Evolutionary conservation across 345 rosid species (phyloP), one percentile per base, ranked within the genome.

Genomic region (Cochlearia excelsa): DNA sequence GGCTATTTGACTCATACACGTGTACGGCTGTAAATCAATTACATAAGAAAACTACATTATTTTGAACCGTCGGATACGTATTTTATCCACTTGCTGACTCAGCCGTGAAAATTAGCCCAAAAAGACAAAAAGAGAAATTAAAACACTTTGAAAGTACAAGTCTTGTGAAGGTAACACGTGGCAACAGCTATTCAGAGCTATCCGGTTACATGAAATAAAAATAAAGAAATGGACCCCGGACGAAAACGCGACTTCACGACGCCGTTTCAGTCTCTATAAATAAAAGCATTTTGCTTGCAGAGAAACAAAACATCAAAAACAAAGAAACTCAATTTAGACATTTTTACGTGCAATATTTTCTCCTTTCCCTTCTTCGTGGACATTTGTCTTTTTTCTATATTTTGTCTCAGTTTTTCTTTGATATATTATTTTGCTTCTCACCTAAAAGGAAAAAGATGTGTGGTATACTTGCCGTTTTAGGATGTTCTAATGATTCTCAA

Each of bases 391-490:
- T 1, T 45, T 43, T 34, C 23, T 7, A 4, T 43, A 41, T 35
- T 3, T 35, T 3, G 9, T 26, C 30, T 51, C 23, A 16, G 23
- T 16, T 16, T 16, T 16, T 16, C 23, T 16, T 16, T 40, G 37
- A 3, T 42, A 40, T 38, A 53, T 26, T 46, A 31, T 38, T 30
- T 6, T 4, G 0, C 5, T 3, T 38, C 9, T 38, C 7, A 4
- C 1, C 4, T 8, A 2, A 51, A 3, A 28, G 26, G 27, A 9
- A 46, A 34, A 68, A 46, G 54, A 92, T 92, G 98, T 92, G 98
- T 78, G 98, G 98, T 43, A 92, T 92, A 43, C 87, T 92, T 35
- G 98, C 95, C 30, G 87, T 92, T 75, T 80, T 89, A 44, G 98
- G 97, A 59, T 92, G 97, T 66, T 82, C 93, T 33, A 88, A 87